phyloP scores from a whole-genome alignment of 2,329 filamentous ascomycete genomes.

The Ceratocystis huliohia region DNA sequence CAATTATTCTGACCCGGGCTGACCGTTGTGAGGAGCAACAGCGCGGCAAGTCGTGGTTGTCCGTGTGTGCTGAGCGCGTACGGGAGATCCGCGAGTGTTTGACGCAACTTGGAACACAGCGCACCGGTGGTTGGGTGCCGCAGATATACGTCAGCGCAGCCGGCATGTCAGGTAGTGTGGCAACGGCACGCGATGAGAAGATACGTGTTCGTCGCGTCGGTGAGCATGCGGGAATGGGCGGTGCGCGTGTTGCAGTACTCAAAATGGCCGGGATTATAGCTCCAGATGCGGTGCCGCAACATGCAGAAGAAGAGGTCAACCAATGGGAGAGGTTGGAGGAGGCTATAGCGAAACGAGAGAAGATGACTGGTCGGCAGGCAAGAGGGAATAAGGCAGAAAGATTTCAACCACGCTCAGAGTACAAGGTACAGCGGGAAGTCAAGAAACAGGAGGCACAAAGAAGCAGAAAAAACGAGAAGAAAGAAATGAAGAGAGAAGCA shows the following conservation, averaged over 20 bases:
- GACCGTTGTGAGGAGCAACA: conserved; percentile 33
- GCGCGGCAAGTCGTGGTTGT: conserved; percentile 23
- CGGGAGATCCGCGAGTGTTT: conserved; percentile 25
- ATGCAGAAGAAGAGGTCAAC: not conserved
- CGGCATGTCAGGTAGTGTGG: conserved; percentile 28
- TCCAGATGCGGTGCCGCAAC: not conserved
- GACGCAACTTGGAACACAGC: conserved; percentile 20
- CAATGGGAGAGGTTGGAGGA: conserved; percentile 23
- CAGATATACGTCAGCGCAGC: conserved; percentile 31
- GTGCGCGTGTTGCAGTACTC: conserved; percentile 31
- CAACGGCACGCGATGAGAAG: conserved; percentile 21
- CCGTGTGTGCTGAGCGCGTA: conserved; percentile 26
- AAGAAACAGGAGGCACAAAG: not conserved
- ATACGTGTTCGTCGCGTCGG: conserved; percentile 22
- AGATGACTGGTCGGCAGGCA: not conserved
- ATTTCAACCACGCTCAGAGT: not conserved
- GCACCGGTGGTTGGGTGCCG: conserved; percentile 27
- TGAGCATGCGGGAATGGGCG: conserved; percentile 29
- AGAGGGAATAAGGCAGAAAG: not conserved
- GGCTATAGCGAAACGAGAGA: conserved; percentile 20
- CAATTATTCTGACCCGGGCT: conserved; percentile 44
- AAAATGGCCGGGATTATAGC: conserved; percentile 31
- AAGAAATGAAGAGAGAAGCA: not conserved
- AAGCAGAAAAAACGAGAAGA: not conserved
- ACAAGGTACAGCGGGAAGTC: not conserved